Base-by-base conservation (phyloP, 306 rosid genomes). In the Senna siamea region DNA sequence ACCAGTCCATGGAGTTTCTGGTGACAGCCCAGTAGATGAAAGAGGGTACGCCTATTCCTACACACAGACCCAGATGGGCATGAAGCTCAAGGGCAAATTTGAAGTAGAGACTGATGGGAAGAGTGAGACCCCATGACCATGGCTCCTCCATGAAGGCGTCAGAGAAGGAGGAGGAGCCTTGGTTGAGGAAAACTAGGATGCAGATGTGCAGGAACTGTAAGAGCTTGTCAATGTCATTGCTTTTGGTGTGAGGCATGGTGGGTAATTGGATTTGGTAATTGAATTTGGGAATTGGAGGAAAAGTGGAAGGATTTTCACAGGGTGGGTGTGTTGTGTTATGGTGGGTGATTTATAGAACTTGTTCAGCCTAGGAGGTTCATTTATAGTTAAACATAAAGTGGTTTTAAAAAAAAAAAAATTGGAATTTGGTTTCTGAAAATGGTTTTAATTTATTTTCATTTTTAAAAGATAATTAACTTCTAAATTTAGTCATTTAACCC, bases 21-120 rank as follows among this genome's bases (percentile, higher is more conserved):
- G 77, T 79, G 59, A 76, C 61, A 0, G 84, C 87, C 87, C 87
- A 83, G 23, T 83, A 83, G 3, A 68, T 60, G 2, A 79, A 34
- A 61, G 87, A 79, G 73, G 87, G 87, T 15, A 79, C 0, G 70
- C 79, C 84, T 37, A 83, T 28, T 18, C 84, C 84, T 20, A 76
- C 79, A 20, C 60, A 76, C 12, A 83, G 56, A 54, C 87, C 87
- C 3, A 83, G 64, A 68, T 83, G 82, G 15, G 84, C 38, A 41
- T 83, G 84, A 6, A 69, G 2, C 38, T 83, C 84, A n/a, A 80
- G 80, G 4, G 84, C 77, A 64, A 83, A 76, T 41, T 83, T 83
- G 17, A 83, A 46, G 75, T 76, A 83, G 20, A 83, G 57, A 43
- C 82, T 80, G 0, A 83, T 30, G 59, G 87, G 87, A 55, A 80